Base-by-base conservation (phyloP, 2,329 filamentous ascomycete genomes). In the Aspergillus sp. region DNA sequence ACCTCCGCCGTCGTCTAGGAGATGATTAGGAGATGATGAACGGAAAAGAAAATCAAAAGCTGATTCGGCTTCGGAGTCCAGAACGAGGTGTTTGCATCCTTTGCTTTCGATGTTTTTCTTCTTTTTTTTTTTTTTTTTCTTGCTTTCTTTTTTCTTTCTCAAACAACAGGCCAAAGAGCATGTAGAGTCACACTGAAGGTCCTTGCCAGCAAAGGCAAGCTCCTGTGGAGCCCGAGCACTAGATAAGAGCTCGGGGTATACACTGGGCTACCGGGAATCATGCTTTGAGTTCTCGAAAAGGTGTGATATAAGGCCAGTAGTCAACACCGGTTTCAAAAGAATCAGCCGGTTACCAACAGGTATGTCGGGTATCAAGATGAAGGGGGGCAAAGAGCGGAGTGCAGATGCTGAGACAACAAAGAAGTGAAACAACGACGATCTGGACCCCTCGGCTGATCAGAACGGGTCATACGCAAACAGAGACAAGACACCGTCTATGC, bases 401-500 rank as follows among this genome's bases (percentile, higher is more conserved):
- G 48, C 46, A 52, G 43, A 49, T 36, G 52, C 29, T 43, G 50
- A 50, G 49, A 50, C 46, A 48, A 44, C 47, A 49, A 61, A 49
- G 48, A 51, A 56, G 49, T 53, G 40, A 53, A 50, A 44, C 46
- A 54, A 52, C 55, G 55, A 56, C 46, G 46, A 54, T 49, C 51
- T 50, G 43, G 46, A 47, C 49, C 49, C 56, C 53, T 52, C 48
- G 45, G 46, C 50, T 45, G 45, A 48, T 46, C 41, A 51, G 42
- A 52, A 51, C 48, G 46, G 35, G 51, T 39, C 38, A 47, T 42
- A 49, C 13, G 43, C 37, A 44, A 36, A 43, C 32, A 44, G 33
- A 43, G 27, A 46, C n/a, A 44, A 43, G 32, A 45, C 44, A 34
- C 46, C 33, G 39, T 55, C 62, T 67, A 89, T 69, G 85, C 83